These are phyloP conservation scores for Lentinula guzmanii DNA, from an alignment of 768 basidiomycete genomes.

Conservation along the genomic window DNA sequence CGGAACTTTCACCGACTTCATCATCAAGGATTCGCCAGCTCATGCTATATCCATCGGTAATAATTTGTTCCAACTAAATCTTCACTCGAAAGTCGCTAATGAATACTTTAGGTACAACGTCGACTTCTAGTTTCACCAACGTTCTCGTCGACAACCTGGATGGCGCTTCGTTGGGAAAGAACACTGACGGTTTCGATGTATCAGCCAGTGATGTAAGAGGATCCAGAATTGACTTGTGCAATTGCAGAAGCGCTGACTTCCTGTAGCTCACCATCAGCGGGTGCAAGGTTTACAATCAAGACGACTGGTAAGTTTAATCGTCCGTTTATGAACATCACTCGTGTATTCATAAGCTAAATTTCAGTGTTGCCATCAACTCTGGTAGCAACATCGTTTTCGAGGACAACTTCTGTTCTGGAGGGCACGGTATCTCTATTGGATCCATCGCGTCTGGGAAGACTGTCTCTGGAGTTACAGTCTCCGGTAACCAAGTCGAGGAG, in stretches of 20 bases:
- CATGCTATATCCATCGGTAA: constrained; percentile 7
- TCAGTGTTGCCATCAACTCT: constrained; percentile 31
- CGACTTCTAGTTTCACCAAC: background rate
- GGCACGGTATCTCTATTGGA: constrained; percentile 46
- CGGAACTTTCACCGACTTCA: constrained; percentile 6
- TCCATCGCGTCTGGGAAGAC: constrained; percentile 30
- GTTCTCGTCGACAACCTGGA: background rate
- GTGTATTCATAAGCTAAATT: constrained; percentile 16
- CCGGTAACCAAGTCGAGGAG: constrained; percentile 21
- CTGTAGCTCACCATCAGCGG: constrained; percentile 1
- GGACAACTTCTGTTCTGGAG: constrained; percentile 32
- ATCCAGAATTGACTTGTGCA: constrained; percentile 1
- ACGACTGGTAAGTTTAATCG: background rate
- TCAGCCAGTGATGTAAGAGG: constrained; percentile 7
- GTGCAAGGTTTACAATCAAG: background rate
- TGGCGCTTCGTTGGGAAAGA: constrained; percentile 11
- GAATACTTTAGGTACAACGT: background rate
- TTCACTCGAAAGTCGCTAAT: too few species aligned
- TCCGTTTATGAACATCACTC: background rate
- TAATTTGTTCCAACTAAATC: background rate
- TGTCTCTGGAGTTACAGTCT: constrained; percentile 2
- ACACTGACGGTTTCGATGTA: constrained; percentile 27
- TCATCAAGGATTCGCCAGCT: constrained; percentile 7
- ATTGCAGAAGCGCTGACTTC: background rate
- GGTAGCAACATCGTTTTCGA: constrained; percentile 23